phyloP scores from a whole-genome alignment of 345 rosid species.

The Iberis pinnata region DNA sequence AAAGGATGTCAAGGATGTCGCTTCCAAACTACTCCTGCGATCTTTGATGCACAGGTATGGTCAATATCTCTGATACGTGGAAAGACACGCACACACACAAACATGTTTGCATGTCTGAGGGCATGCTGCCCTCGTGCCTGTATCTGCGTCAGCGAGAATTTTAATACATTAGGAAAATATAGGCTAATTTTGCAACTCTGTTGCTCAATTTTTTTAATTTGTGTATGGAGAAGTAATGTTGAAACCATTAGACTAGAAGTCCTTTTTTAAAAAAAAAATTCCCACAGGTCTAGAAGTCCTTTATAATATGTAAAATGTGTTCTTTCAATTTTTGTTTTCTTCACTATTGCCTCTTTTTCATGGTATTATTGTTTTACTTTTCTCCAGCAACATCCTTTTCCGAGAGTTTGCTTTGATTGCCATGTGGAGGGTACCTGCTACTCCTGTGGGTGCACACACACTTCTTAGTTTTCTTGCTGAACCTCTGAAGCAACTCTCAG shows the following conservation, averaged over 20 bases:
- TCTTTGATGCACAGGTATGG: conserved; percentile 83
- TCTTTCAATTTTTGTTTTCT: not conserved
- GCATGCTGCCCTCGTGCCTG: not conserved
- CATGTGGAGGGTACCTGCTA: conserved; percentile 96
- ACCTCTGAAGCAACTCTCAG: conserved; percentile 91
- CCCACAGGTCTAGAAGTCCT: not conserved
- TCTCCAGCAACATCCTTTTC: conserved; percentile 74
- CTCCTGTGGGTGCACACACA: conserved; percentile 92
- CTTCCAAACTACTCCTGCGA: conserved; percentile 63
- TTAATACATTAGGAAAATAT: not conserved
- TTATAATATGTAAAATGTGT: not conserved
- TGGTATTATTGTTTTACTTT: conserved; percentile 3
- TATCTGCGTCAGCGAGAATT: not conserved
- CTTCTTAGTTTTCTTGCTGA: conserved; percentile 94
- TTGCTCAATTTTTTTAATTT: conserved; percentile 6
- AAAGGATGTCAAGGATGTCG: conserved; percentile 51
- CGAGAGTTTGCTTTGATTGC: conserved; percentile 93
- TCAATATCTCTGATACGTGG: not conserved
- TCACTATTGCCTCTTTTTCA: conserved; percentile 17
- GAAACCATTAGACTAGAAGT: not conserved
- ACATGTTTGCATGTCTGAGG: not conserved
- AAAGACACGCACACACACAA: not conserved
- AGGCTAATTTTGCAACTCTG: conserved; percentile 2
- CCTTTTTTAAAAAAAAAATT: no score
- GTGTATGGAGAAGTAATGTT: not conserved